Evolutionary conservation across 495 filamentous ascomycete species (phyloP), one percentile per base, ranked within the genome.

Genomic region (Polyplosphaeria fusca): DNA sequence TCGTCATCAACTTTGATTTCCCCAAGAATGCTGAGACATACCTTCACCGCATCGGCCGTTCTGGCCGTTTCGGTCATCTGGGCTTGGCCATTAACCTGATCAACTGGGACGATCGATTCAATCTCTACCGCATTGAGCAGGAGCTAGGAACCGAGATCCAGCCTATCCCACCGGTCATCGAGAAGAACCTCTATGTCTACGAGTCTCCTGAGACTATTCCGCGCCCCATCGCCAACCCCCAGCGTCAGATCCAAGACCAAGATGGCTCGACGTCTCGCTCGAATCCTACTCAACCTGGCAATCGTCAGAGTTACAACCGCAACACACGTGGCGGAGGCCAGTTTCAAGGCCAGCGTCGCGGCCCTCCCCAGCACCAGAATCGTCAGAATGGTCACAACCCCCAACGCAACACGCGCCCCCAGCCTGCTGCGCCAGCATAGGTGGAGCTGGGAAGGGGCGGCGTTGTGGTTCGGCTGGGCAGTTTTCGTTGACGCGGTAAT

Each of bases 1-100:
- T 99, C 44, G 93, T 99, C 63, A 99, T 99, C 79, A 99, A 99
- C 73, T 99, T 99, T 65, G 93, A 99, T 68, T 99, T 99, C 73
- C 93, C 93, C 5, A 99, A 99, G 77, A 97, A 99, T 66, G 94
- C 93, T 20, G 93, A 99, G 72, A 99, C 93, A 0, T 99, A 99
- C 70, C 88, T 99, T 20, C 93, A 99, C 73, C 91, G 93, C 58
- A 97, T 99, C 70, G 93, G 93, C 72, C 87, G 93, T 62, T 99
- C 93, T 38, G 93, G 93, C 53, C 88, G 93, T 51, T 99, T 95
- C 68, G 93, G 93, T 52, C 93, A 99, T 74, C 78, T 97, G 68
- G 93, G 93, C 76, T 78, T 99, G 61, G 93, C 93, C 46, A 99
- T 99, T 72, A 99, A 99, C 69, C 79, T 99, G 65, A 97, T 99